phyloP scores from a whole-genome alignment of 768 basidiomycete genomes.

The Pleurotus tuber-regium region DNA sequence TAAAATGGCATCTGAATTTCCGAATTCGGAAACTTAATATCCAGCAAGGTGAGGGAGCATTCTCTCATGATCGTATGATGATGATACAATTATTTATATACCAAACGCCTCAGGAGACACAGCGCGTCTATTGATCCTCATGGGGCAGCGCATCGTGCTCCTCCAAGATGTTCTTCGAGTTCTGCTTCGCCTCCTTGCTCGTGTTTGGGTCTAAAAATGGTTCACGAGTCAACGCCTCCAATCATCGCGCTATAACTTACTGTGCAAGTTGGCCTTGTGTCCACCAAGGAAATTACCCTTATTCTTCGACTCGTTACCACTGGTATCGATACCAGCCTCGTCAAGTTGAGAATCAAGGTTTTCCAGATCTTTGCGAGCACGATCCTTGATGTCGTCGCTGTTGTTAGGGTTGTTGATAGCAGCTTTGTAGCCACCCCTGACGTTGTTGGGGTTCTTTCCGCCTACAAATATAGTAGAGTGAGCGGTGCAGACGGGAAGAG shows the following conservation, averaged over 20 bases:
- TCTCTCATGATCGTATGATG: no score
- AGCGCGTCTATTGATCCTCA: no score
- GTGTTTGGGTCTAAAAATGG: background rate
- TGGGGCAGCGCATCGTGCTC: no score
- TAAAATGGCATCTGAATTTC: no score
- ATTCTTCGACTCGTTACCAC: slow-evolving; percentile 2
- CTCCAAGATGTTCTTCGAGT: background rate
- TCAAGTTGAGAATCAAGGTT: background rate
- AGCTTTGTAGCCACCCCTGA: slow-evolving; percentile 5
- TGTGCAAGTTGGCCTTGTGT: slow-evolving; percentile 6
- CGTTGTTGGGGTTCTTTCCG: slow-evolving; percentile 6
- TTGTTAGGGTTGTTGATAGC: slow-evolving; percentile 5
- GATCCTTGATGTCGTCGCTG: background rate
- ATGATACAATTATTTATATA: no score
- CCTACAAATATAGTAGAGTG: background rate
- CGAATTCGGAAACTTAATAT: no score
- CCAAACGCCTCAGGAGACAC: no score
- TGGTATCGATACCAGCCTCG: background rate
- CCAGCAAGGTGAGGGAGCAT: no score
- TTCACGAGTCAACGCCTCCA: background rate
- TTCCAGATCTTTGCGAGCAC: slow-evolving; percentile 1
- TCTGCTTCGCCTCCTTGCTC: background rate
- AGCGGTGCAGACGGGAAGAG: no score
- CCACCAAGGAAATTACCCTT: slow-evolving; percentile 7
- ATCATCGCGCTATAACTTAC: background rate